Conservation (phyloP, 1,139 yeast species). For the Yarrowia galli region DNA sequence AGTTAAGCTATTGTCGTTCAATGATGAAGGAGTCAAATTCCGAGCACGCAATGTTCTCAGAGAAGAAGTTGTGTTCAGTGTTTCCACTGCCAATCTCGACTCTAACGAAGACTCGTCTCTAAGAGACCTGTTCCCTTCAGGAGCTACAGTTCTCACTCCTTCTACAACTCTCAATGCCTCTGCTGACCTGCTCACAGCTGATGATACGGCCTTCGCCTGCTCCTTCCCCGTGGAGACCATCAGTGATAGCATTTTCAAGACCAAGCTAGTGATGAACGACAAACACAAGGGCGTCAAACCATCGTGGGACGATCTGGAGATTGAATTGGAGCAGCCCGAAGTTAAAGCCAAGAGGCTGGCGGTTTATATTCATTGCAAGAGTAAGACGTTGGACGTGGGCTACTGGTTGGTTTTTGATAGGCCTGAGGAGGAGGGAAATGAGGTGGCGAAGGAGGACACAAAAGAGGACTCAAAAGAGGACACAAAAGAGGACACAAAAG, state of each 20-base stretch:
- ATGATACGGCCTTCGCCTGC: slow-evolving; percentile 22
- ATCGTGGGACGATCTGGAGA: slow-evolving; percentile 31
- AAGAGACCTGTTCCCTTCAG: slow-evolving; percentile 7
- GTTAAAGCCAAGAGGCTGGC: slow-evolving; percentile 4
- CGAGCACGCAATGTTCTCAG: slow-evolving; percentile 15
- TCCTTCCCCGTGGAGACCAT: slow-evolving; percentile 22
- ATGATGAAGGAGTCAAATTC: slow-evolving; percentile 1
- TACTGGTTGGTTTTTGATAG: slow-evolving; percentile 18
- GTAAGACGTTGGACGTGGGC: slow-evolving; percentile 13
- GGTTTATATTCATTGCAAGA: slow-evolving; percentile 31
- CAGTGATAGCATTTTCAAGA: slow-evolving; percentile 22
- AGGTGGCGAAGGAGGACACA: background rate
- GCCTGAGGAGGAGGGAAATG: background rate
- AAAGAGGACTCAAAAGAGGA: background rate
- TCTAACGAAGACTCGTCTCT: background rate
- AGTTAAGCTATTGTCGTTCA: background rate
- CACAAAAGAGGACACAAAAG: background rate
- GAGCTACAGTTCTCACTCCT: slow-evolving; percentile 19
- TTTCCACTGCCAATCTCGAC: slow-evolving; percentile 7
- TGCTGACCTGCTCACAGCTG: slow-evolving; percentile 8
- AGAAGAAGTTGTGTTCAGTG: slow-evolving; percentile 21
- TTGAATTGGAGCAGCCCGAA: slow-evolving; percentile 16
- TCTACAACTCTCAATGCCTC: slow-evolving; percentile 4
- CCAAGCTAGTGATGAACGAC: slow-evolving; percentile 28
- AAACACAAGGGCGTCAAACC: slow-evolving; percentile 17